A percentile compares a stretch with the other conserved stretches of the same genome.
Evolutionary conservation across 345 rosid species (phyloP).

Genomic region (Euphorbia pulcherrima): DNA sequence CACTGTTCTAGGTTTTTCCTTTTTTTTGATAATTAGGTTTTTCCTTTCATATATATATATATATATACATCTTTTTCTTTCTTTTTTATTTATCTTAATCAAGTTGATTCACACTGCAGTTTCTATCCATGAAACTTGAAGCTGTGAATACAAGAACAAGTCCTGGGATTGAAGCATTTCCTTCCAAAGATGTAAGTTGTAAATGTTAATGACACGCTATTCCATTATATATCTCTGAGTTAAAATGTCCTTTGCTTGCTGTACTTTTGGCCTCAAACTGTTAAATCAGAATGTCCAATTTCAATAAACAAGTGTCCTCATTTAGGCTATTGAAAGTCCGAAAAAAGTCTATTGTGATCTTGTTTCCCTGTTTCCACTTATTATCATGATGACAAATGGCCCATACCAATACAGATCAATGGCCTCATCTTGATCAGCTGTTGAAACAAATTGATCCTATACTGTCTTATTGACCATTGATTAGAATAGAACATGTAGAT

Average conservation of each 20-base stretch:
- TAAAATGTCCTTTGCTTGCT: not conserved
- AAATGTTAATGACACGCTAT: not conserved
- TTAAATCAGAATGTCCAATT: not conserved
- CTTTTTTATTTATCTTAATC: not conserved
- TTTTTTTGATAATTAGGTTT: no score
- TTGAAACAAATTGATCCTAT: not conserved
- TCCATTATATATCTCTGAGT: not conserved
- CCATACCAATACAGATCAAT: not conserved
- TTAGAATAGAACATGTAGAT: slow-evolving; percentile 1
- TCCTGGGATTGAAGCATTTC: slow-evolving; percentile 59
- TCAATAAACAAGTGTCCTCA: not conserved
- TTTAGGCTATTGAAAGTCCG: not conserved
- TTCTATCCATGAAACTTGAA: slow-evolving; percentile 91
- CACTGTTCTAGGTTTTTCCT: not conserved
- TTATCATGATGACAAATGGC: not conserved
- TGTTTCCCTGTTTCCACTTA: not conserved
- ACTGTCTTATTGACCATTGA: not conserved
- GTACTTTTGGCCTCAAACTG: not conserved
- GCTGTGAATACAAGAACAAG: slow-evolving; percentile 69
- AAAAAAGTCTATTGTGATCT: not conserved
- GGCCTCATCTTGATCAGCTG: not conserved
- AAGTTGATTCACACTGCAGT: slow-evolving; percentile 45
- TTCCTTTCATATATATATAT: no score
- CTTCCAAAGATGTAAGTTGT: slow-evolving; percentile 39
- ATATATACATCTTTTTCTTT: not conserved